These are phyloP conservation scores for Ilyonectria sp. DNA, from an alignment of 2,329 filamentous ascomycete genomes.

Conservation along the genomic window DNA sequence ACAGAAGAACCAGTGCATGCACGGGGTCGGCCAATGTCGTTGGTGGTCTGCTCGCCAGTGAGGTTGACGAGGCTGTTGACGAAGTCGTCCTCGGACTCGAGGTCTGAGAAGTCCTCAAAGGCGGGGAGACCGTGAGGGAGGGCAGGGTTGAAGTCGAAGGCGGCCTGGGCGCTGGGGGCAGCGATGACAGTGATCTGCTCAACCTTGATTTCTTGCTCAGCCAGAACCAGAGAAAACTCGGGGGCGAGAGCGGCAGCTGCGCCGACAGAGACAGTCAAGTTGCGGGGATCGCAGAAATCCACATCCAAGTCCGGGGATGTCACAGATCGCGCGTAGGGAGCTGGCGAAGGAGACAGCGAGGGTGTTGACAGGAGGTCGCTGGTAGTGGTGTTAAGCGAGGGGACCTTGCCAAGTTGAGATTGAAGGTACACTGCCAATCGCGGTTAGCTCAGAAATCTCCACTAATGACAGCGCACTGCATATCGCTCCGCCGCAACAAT, in stretches of 20 bases:
- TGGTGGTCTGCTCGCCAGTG: slow-evolving; percentile 56
- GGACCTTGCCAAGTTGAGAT: slow-evolving; percentile 63
- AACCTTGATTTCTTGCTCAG: slow-evolving; percentile 75
- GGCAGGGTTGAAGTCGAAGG: slow-evolving; percentile 69
- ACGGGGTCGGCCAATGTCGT: slow-evolving; percentile 79
- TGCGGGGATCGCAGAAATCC: slow-evolving; percentile 92
- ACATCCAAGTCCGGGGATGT: slow-evolving; percentile 77
- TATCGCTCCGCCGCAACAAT: slow-evolving; percentile 35
- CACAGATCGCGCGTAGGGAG: slow-evolving; percentile 80
- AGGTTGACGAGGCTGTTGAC: slow-evolving; percentile 80
- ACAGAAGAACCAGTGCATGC: slow-evolving; percentile 78
- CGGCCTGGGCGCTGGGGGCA: slow-evolving; percentile 53
- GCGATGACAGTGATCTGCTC: slow-evolving; percentile 65
- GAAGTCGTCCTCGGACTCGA: slow-evolving; percentile 93
- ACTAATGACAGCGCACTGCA: slow-evolving; percentile 45
- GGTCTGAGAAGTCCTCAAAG: slow-evolving; percentile 90
- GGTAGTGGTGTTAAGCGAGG: slow-evolving; percentile 74
- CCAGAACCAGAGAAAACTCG: slow-evolving; percentile 77
- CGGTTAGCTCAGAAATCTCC: slow-evolving; percentile 55
- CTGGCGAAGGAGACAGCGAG: slow-evolving; percentile 89
- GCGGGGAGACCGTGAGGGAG: slow-evolving; percentile 74
- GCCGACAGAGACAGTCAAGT: slow-evolving; percentile 79
- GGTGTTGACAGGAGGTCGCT: slow-evolving; percentile 83
- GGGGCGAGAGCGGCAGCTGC: slow-evolving; percentile 64
- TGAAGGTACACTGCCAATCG: slow-evolving; percentile 64